phyloP scores from a whole-genome alignment of 2,329 filamentous ascomycete genomes.

The Xylariaceae sp. region DNA sequence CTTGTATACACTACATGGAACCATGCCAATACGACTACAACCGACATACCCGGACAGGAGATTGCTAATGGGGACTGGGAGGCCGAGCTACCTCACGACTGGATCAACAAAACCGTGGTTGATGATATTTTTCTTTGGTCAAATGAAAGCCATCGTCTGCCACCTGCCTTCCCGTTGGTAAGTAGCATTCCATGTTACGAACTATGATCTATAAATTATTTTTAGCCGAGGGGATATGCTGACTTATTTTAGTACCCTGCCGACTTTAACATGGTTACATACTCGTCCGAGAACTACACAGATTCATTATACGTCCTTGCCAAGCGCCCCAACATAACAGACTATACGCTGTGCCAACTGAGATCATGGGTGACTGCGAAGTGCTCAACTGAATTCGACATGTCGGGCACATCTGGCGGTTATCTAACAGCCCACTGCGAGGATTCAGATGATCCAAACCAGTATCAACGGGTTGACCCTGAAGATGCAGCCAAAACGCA shows the following conservation, averaged over 20 bases:
- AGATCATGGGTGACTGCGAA: slow-evolving; percentile 58
- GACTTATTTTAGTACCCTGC: slow-evolving; percentile 44
- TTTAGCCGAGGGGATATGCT: too few relatives aligned
- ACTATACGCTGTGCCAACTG: slow-evolving; percentile 66
- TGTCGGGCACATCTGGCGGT: slow-evolving; percentile 55
- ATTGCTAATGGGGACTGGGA: slow-evolving; percentile 36
- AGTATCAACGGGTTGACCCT: slow-evolving; percentile 46
- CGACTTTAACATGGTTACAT: slow-evolving; percentile 63
- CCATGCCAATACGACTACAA: slow-evolving; percentile 32
- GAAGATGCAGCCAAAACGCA: slow-evolving; percentile 30
- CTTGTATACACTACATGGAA: slow-evolving; percentile 64
- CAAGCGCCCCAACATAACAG: slow-evolving; percentile 35
- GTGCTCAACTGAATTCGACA: slow-evolving; percentile 62
- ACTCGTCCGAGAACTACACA: slow-evolving; percentile 40
- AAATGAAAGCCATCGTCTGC: slow-evolving; percentile 43
- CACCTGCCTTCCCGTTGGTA: slow-evolving; percentile 50
- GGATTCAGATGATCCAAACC: slow-evolving; percentile 47
- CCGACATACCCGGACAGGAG: slow-evolving; percentile 32
- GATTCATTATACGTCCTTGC: slow-evolving; percentile 65
- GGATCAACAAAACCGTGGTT: slow-evolving; percentile 54
- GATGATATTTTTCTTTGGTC: slow-evolving; percentile 71
- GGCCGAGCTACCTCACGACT: slow-evolving; percentile 39
- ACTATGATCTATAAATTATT: too few relatives aligned
- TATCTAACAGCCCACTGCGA: slow-evolving; percentile 60
- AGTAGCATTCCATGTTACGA: slow-evolving; percentile 27